Evolutionary conservation across 1,284 basidiomycete species (phyloP).

Genomic region (Coriolopsis trogii): DNA sequence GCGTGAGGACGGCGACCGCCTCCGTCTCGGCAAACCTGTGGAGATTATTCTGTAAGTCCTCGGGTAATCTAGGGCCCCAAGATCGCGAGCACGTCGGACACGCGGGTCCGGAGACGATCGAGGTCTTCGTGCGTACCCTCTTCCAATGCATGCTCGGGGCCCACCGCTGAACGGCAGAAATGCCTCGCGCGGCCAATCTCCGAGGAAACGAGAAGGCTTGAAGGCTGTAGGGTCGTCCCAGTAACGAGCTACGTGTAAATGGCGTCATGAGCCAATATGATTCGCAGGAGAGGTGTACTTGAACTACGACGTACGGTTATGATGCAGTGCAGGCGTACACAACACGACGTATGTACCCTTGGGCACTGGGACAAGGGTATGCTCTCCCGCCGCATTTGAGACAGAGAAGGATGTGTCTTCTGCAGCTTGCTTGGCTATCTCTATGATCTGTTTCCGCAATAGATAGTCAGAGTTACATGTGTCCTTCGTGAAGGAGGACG

Average conservation of each 20-base stretch:
- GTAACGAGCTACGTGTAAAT: conserved; percentile 38
- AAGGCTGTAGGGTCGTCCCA: conserved; percentile 44
- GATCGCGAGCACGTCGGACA: neutral
- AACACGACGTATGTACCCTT: conserved; percentile 45
- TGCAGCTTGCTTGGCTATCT: conserved; percentile 41
- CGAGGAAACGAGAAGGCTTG: conserved; percentile 43
- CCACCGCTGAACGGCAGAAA: conserved; percentile 43
- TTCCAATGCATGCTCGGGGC: conserved; percentile 44
- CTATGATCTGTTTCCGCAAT: too few species aligned
- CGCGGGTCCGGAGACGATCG: neutral
- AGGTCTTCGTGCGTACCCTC: neutral
- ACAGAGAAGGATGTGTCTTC: conserved; percentile 49
- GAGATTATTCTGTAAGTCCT: neutral
- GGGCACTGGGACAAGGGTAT: conserved; percentile 45
- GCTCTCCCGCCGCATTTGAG: conserved; percentile 42
- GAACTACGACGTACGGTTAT: conserved; percentile 33
- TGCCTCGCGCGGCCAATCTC: conserved; percentile 40
- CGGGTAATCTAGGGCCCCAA: neutral
- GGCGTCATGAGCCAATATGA: too few species aligned
- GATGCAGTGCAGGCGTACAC: conserved; percentile 48
- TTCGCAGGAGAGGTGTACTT: too few species aligned
- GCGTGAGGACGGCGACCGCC: conserved; percentile 26
- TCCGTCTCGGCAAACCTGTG: conserved; percentile 35
- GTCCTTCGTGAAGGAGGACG: too few species aligned
- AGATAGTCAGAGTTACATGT: too few species aligned